These are phyloP conservation scores for Xylariaceae sp. DNA, from an alignment of 2,329 filamentous ascomycete genomes.

Conservation along the genomic window DNA sequence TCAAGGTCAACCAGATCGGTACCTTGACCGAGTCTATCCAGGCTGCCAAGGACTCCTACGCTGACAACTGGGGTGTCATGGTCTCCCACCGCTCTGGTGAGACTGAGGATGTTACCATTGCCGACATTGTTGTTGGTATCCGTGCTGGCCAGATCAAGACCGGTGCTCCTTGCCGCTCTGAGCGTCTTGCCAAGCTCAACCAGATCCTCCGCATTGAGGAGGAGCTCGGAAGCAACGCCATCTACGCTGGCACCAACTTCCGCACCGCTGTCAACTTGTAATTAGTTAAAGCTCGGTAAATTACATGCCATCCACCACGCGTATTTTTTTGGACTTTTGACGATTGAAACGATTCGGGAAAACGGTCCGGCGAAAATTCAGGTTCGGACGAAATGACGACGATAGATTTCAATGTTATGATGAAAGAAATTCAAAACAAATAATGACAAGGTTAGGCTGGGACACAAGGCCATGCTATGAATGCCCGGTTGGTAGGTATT, in stretches of 20 bases:
- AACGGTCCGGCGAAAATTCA: constrained; percentile 24
- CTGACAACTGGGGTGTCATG: constrained; percentile 97
- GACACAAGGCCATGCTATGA: constrained; percentile 3
- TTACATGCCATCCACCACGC: constrained; percentile 5
- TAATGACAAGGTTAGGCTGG: constrained; percentile 14
- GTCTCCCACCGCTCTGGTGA: constrained; percentile 98
- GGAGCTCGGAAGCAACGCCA: constrained; percentile 85
- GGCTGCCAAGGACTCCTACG: constrained; percentile 97
- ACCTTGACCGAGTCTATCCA: constrained; percentile 98
- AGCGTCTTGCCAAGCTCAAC: constrained; percentile 99
- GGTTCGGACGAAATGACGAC: constrained; percentile 26
- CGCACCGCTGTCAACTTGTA: constrained; percentile 85
- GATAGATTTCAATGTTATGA: constrained; percentile 24
- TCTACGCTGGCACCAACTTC: constrained; percentile 93
- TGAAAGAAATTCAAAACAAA: constrained; percentile 19
- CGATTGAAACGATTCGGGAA: constrained; percentile 27
- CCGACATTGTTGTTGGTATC: constrained; percentile 95
- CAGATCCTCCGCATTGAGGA: constrained; percentile 99
- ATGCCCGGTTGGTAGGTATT: neutral
- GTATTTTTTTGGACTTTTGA: constrained; percentile 21
- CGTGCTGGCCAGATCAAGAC: constrained; percentile 98
- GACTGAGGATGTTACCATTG: constrained; percentile 99
- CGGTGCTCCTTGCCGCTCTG: constrained; percentile 89
- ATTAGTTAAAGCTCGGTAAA: constrained; percentile 28
- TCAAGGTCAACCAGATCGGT: constrained; percentile 99